Base-by-base conservation (phyloP, 2,329 filamentous ascomycete genomes). In the Eurotiales sp. region DNA sequence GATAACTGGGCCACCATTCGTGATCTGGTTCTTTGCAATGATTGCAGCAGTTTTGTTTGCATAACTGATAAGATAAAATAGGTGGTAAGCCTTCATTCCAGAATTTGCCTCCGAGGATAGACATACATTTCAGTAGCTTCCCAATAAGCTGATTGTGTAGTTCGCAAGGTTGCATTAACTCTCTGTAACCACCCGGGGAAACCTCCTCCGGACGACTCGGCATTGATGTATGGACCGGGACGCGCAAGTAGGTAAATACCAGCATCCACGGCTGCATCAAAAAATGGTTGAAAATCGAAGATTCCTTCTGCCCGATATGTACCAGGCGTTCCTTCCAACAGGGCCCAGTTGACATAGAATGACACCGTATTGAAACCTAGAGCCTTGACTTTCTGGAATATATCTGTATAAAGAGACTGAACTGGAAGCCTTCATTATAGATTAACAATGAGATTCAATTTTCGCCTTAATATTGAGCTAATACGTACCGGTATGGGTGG, bases 331-430 rank as follows among this genome's bases (percentile, higher is more conserved):
- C 86, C 87, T 64, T 93, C 88, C 0, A 90, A 67, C 2, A 92
- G 72, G 3, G 85, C 86, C 89, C 88, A 95, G 60, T 90, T 80
- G 6, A 85, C 76, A 61, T 92, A 92, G 66, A 91, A 90, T 0
- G 86, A 90, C 1, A 91, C 85, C 40, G 82, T 80, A 59, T 87
- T 92, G 70, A 90, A 91, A 0, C 89, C 89, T 1, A 90, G 70
- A 0, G 87, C 85, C 67, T 87, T 90, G 67, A 92, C 82, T 69
- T 95, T 95, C 61, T 93, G 85, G 59, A 95, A 86, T 2, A 92
- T 64, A 58, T 92, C 88, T 8, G 87, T 74, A 74, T 84, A 85
- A 4, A 87, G 72, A 43, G 74, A 72, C 2, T 81, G 77, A 1
- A 86, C 82, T 1, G 83, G 82, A 1, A 86, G 69, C 58, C 80